phyloP scores from a whole-genome alignment of 2,329 filamentous ascomycete genomes.

The Colletotrichum trifolii region DNA sequence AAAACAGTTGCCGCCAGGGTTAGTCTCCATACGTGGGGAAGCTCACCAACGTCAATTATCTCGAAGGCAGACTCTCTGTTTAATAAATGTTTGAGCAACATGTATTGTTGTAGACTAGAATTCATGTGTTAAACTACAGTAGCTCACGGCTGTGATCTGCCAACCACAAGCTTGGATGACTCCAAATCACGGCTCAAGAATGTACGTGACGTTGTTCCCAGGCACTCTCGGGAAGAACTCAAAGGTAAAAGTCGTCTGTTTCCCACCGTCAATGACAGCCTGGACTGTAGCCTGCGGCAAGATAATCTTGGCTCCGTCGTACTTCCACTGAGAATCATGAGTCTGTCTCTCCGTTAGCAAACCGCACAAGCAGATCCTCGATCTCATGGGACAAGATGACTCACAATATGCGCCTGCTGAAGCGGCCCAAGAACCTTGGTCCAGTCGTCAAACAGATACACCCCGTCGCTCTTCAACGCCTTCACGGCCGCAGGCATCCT shows the following conservation, averaged over 20 bases:
- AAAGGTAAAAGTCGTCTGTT: conserved; percentile 60
- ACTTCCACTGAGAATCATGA: conserved; percentile 63
- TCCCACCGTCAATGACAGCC: conserved; percentile 56
- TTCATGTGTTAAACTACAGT: not conserved
- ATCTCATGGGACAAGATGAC: conserved; percentile 17
- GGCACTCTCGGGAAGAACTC: conserved; percentile 65
- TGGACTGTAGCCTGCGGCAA: conserved; percentile 57
- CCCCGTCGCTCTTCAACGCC: conserved; percentile 59
- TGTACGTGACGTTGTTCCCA: conserved; percentile 62
- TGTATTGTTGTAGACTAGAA: no score
- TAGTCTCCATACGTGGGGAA: no score
- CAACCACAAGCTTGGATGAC: not conserved
- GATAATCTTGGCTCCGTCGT: conserved; percentile 57
- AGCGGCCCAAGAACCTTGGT: conserved; percentile 63
- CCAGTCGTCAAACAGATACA: conserved; percentile 66
- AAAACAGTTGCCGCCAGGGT: no score
- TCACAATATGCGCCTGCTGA: conserved; percentile 57
- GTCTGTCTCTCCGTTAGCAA: conserved; percentile 46
- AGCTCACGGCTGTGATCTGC: not conserved
- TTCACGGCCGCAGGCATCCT: conserved; percentile 62
- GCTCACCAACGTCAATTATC: no score
- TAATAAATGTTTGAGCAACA: no score
- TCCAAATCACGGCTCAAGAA: conserved; percentile 12
- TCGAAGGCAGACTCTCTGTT: no score
- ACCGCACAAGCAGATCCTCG: not conserved